Evolutionary conservation across 495 filamentous ascomycete genomes (phyloP).

Genomic region (Xylaria sp.): DNA sequence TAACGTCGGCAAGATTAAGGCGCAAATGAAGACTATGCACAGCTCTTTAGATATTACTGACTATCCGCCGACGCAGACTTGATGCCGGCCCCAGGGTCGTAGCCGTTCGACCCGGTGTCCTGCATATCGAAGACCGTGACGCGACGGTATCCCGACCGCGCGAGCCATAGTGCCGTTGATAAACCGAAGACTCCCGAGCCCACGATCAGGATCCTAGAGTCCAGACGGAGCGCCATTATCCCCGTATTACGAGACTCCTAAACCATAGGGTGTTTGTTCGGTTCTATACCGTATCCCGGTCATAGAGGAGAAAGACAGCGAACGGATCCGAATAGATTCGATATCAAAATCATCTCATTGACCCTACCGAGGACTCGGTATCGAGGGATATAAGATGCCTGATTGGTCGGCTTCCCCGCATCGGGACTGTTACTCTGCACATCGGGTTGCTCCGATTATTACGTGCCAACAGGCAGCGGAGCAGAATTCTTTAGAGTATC

Average conservation of each 20-base stretch:
- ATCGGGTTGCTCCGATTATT: not conserved
- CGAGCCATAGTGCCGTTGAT: conserved; percentile 49
- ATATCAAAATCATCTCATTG: not conserved
- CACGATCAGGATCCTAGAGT: conserved; percentile 48
- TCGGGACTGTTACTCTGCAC: not conserved
- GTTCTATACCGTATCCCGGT: not conserved
- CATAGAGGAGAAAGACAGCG: not conserved
- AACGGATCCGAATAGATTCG: not conserved
- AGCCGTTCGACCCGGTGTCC: conserved; percentile 30
- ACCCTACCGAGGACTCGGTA: not conserved
- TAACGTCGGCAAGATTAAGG: not conserved
- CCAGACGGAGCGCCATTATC: not conserved
- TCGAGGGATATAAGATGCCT: not conserved
- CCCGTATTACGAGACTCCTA: not conserved
- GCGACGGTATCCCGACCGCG: conserved; percentile 47
- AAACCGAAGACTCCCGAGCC: conserved; percentile 57
- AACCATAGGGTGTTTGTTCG: not conserved
- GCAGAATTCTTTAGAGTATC: too few relatives aligned
- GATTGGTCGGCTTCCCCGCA: not conserved
- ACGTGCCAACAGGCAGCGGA: too few relatives aligned
- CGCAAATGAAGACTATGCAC: not conserved
- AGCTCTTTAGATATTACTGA: not conserved
- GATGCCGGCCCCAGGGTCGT: conserved; percentile 31
- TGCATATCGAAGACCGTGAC: conserved; percentile 54
- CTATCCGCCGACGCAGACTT: conserved; percentile 41